Conservation (phyloP, 2,329 filamentous ascomycete species). For the Epichloe gansuensis region DNA sequence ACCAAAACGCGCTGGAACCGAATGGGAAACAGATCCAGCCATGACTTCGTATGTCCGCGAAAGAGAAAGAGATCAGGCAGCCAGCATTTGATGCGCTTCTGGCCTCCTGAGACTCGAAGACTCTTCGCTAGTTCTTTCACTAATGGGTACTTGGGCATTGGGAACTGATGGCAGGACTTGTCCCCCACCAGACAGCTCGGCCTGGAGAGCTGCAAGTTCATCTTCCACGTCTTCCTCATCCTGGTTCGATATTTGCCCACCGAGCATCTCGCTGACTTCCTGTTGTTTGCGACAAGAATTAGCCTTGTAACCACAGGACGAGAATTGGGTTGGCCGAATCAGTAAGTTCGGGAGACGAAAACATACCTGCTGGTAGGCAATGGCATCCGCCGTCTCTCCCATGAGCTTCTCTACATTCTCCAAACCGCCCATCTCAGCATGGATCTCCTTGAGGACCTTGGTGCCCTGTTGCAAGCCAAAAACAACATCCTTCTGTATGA, state of each 20-base stretch:
- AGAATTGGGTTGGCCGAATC: not conserved
- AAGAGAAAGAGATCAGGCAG: constrained; percentile 13
- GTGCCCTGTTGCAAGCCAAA: constrained; percentile 90
- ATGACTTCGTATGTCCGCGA: not conserved
- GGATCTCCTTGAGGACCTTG: constrained; percentile 76
- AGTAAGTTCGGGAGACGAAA: not conserved
- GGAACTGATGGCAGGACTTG: constrained; percentile 20
- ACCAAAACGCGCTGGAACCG: not conserved
- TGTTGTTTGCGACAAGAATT: constrained; percentile 23
- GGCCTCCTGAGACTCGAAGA: not conserved
- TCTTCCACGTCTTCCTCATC: constrained; percentile 98
- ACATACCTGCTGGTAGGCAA: constrained; percentile 75
- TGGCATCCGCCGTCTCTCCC: constrained; percentile 80
- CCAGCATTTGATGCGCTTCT: constrained; percentile 28
- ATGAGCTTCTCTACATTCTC: constrained; percentile 91
- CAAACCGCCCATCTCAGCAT: constrained; percentile 89
- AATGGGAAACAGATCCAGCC: not conserved
- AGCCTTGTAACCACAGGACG: not conserved
- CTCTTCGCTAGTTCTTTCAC: not conserved
- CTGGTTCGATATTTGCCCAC: constrained; percentile 76
- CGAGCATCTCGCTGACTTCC: constrained; percentile 89
- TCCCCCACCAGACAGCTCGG: constrained; percentile 18
- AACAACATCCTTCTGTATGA: constrained; percentile 92
- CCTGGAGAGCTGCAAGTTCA: constrained; percentile 71
- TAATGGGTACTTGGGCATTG: constrained; percentile 19